phyloP scores from a whole-genome alignment of 176 grass and related monocot species.

The Pontederia paniculata region DNA sequence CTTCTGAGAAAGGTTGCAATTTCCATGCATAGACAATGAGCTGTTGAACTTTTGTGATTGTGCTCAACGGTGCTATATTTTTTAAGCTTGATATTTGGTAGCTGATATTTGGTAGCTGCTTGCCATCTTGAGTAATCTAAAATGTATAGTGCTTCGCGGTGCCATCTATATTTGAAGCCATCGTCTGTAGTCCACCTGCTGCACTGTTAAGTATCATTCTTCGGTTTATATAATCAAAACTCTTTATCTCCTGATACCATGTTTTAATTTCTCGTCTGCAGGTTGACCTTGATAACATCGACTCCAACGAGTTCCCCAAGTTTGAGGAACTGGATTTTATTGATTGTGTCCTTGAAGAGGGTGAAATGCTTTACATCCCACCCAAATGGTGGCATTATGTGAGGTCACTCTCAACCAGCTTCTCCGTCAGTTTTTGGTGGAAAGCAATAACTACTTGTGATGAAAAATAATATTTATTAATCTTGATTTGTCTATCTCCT shows the following conservation, averaged over 20 bases:
- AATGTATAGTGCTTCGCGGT: no score
- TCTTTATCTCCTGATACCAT: conserved; percentile 11
- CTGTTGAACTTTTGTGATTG: no score
- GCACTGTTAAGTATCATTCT: no score
- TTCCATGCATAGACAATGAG: no score
- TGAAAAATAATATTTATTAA: conserved; percentile 13
- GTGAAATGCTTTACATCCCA: conserved; percentile 94
- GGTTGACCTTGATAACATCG: conserved; percentile 81
- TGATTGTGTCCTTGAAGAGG: conserved; percentile 78
- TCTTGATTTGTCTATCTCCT: neutral
- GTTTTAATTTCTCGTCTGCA: conserved; percentile 25
- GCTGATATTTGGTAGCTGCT: no score
- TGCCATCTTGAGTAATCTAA: no score
- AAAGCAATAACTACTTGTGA: conserved; percentile 16
- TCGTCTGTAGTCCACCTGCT: no score
- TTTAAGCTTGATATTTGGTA: no score
- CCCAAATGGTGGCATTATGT: conserved; percentile 96
- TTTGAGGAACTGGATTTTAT: conserved; percentile 51
- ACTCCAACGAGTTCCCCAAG: conserved; percentile 41
- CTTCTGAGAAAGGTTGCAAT: no score
- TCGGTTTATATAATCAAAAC: neutral
- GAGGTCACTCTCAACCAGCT: conserved; percentile 78
- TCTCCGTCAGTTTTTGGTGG: conserved; percentile 95
- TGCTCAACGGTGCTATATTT: no score
- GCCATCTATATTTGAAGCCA: no score